Percentiles rank a stretch among this genome's conserved stretches.
Conservation (phyloP, 2,329 filamentous ascomycete genomes). For the Leptographium lundbergii region DNA sequence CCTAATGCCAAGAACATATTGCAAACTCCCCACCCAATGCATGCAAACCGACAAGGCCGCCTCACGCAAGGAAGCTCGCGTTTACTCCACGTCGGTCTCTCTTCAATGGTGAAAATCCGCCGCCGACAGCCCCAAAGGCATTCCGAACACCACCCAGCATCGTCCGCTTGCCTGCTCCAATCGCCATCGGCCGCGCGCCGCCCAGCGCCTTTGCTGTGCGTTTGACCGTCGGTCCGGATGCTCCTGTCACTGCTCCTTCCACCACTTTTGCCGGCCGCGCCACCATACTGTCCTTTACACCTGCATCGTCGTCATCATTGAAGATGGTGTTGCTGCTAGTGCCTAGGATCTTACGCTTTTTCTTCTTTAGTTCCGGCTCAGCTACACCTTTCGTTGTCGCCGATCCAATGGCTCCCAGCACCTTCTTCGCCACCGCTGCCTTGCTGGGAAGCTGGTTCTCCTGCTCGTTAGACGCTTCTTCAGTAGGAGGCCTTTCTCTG, state of each 20-base stretch:
- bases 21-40: neutral
- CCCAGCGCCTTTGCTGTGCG: conserved; percentile 12
- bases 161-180: conserved; percentile 17
- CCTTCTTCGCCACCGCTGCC: conserved; percentile 8
- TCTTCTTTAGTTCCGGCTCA: conserved; percentile 39
- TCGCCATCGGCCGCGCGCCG: conserved; percentile 11
- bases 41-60: neutral
- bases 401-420: conserved; percentile 3
- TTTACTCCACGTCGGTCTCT: conserved; percentile 50
- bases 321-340: conserved; percentile 53
- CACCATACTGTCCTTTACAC: neutral
- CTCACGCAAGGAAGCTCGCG: conserved; percentile 42
- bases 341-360: conserved; percentile 62
- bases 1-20: neutral
- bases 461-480: conserved; percentile 14
- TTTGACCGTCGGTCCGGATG: conserved; percentile 10
- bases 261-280: neutral
- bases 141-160: conserved; percentile 23
- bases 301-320: conserved; percentile 50
- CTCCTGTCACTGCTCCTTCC: conserved; percentile 27
- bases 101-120: conserved; percentile 59
- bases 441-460: conserved; percentile 20
- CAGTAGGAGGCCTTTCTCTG: conserved; percentile 25
- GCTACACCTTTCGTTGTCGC: conserved; percentile 1
- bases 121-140: conserved; percentile 26